Evolutionary conservation across 129 eudicot species (phyloP).

Genomic region (Erigeron canadensis): DNA sequence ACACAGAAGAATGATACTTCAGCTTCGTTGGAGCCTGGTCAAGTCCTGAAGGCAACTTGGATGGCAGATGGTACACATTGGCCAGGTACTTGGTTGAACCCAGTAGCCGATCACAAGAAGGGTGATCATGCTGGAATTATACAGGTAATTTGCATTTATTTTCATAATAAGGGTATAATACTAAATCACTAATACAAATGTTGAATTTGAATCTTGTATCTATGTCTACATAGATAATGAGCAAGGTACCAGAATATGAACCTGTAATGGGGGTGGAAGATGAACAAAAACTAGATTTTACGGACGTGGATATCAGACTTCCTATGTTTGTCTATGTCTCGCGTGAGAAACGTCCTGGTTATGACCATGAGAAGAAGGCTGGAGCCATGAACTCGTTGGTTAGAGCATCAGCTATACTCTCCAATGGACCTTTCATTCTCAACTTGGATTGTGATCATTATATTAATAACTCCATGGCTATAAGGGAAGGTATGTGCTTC

Average conservation of each 20-base stretch:
- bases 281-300: constrained; percentile 65
- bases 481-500: constrained; percentile 89
- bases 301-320: constrained; percentile 61
- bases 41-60: constrained; percentile 69
- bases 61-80: constrained; percentile 99
- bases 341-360: constrained; percentile 79
- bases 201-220: constrained; percentile 5
- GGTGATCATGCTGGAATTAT: constrained; percentile 89
- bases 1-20: constrained; percentile 44
- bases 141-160: constrained; percentile 40
- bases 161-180: not conserved
- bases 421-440: constrained; percentile 91
- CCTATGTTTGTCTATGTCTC: constrained; percentile 94
- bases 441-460: constrained; percentile 93
- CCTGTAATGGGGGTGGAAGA: constrained; percentile 70
- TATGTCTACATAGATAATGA: constrained; percentile 55
- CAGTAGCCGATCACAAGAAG: constrained; percentile 65
- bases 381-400: constrained; percentile 96
- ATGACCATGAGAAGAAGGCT: constrained; percentile 90
- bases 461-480: constrained; percentile 57
- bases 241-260: constrained; percentile 76
- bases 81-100: constrained; percentile 86
- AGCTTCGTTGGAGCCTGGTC: constrained; percentile 30
- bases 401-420: constrained; percentile 78
- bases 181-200: not conserved